Conservation (phyloP, 2,329 filamentous ascomycete genomes). For the Lachnellula arida region DNA sequence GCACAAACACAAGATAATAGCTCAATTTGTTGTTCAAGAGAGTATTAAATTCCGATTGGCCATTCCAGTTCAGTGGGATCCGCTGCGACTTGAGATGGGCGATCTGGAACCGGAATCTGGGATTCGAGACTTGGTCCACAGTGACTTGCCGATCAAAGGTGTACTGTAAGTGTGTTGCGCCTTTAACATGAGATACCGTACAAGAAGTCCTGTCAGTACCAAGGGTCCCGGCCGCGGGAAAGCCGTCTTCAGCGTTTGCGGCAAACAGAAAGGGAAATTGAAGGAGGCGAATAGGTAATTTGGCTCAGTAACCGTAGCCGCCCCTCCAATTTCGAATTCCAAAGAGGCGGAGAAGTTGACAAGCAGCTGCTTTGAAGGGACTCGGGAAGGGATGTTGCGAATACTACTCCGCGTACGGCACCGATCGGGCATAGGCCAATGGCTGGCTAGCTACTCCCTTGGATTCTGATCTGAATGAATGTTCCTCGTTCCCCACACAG, state of each 20-base stretch:
- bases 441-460: slow-evolving; percentile 2
- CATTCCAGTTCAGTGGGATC: slow-evolving; percentile 9
- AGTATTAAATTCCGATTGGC: slow-evolving; percentile 8
- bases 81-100: slow-evolving; percentile 6
- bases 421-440: slow-evolving; percentile 10
- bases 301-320: neutral
- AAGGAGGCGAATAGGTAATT: slow-evolving; percentile 7
- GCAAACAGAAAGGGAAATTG: slow-evolving; percentile 25
- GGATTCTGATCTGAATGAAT: neutral
- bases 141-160: too few relatives aligned
- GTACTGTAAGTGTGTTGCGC: neutral
- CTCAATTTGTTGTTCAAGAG: neutral
- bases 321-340: neutral
- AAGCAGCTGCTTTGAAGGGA: slow-evolving; percentile 1
- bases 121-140: neutral
- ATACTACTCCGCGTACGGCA: neutral
- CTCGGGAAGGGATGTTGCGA: slow-evolving; percentile 4
- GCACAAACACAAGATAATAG: neutral
- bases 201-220: slow-evolving; percentile 2
- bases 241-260: slow-evolving; percentile 22
- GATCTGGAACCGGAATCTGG: neutral
- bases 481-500: slow-evolving; percentile 5
- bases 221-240: slow-evolving; percentile 18
- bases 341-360: neutral
- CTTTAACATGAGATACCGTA: neutral